phyloP scores from a whole-genome alignment of 345 rosid genomes.

The Anastatica hierochuntica region DNA sequence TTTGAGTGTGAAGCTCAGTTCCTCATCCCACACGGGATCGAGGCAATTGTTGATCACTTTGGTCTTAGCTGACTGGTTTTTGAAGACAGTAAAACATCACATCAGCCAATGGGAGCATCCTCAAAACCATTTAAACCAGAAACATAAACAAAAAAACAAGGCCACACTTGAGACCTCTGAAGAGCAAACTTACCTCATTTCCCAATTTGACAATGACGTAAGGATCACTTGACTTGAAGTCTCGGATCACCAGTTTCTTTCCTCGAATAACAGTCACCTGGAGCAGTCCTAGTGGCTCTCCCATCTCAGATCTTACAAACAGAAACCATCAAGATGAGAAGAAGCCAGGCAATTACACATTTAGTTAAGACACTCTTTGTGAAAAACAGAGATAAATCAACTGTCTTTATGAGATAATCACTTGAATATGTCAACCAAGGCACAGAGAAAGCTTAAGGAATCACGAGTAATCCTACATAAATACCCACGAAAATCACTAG shows the following conservation, averaged over 20 bases:
- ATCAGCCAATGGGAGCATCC: not conserved
- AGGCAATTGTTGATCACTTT: constrained; percentile 88
- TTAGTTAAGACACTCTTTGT: not conserved
- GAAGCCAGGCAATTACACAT: not conserved
- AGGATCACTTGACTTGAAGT: constrained; percentile 96
- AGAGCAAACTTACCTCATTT: constrained; percentile 42
- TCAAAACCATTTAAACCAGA: too few species aligned
- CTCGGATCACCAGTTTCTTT: constrained; percentile 69
- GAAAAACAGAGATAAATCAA: not conserved
- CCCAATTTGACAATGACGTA: constrained; percentile 83
- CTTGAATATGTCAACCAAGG: not conserved
- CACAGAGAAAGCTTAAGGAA: constrained; percentile 1
- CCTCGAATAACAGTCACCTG: constrained; percentile 75
- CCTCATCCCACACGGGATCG: constrained; percentile 96
- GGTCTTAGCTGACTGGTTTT: constrained; percentile 68
- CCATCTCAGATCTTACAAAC: constrained; percentile 34
- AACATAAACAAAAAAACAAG: too few species aligned
- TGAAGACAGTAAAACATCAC: constrained; percentile 9
- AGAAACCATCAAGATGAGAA: constrained; percentile 9
- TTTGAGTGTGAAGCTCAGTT: constrained; percentile 55
- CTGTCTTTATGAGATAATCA: constrained; percentile 1
- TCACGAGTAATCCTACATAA: not conserved
- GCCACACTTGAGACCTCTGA: too few species aligned
- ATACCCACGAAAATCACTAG: not conserved
- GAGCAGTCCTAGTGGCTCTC: constrained; percentile 57